A percentile compares a stretch with the other conserved stretches of the same genome.
Evolutionary conservation across 1,284 basidiomycete species (phyloP).

Genomic region (Ustilago trichophora): DNA sequence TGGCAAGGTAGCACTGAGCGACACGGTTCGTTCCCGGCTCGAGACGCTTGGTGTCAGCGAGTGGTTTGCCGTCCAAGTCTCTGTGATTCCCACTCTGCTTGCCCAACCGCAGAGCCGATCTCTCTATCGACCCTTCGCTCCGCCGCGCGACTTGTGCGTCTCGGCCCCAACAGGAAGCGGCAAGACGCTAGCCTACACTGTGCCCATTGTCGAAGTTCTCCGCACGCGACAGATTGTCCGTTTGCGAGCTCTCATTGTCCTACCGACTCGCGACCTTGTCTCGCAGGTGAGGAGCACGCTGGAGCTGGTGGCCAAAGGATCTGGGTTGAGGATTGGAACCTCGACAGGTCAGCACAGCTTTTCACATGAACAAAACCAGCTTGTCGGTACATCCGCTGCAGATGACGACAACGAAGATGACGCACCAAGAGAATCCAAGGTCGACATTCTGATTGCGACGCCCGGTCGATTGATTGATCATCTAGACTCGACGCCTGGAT

Average conservation of each 20-base stretch:
- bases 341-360: conserved; percentile 64
- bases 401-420: conserved; percentile 11
- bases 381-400: conserved; percentile 14
- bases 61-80: conserved; percentile 77
- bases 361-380: conserved; percentile 59
- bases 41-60: conserved; percentile 54
- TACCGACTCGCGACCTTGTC: conserved; percentile 96
- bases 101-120: conserved; percentile 60
- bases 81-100: conserved; percentile 80
- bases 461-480: conserved; percentile 96
- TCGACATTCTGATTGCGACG: conserved; percentile 94
- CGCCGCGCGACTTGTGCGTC: conserved; percentile 87
- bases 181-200: conserved; percentile 91
- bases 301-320: conserved; percentile 77
- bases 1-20: conserved; percentile 34
- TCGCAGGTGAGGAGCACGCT: conserved; percentile 90
- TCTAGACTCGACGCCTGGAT: conserved; percentile 81
- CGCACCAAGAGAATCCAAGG: conserved; percentile 65
- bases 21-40: conserved; percentile 41
- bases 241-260: conserved; percentile 86
- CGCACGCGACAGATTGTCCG: conserved; percentile 67
- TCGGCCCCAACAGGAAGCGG: conserved; percentile 97
- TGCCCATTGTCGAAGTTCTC: conserved; percentile 82
- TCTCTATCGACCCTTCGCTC: conserved; percentile 77
- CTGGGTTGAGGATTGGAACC: conserved; percentile 78